phyloP scores from a whole-genome alignment of 2,329 filamentous ascomycete species.

The Lachnellula arida region DNA sequence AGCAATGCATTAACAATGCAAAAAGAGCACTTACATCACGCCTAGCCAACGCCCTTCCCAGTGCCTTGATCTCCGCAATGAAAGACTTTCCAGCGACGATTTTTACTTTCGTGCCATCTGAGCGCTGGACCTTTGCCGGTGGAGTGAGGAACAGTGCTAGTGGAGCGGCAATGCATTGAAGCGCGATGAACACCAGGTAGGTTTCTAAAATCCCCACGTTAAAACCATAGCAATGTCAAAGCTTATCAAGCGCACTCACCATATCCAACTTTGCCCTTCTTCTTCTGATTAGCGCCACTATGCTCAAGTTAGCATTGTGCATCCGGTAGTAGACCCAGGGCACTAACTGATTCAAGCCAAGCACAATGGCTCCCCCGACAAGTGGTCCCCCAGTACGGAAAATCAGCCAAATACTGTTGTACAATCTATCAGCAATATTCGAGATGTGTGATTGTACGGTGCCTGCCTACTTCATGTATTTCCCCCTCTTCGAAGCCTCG shows the following conservation, averaged over 20 bases:
- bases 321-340: slow-evolving; percentile 24
- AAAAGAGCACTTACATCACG: slow-evolving; percentile 24
- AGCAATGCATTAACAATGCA: neutral
- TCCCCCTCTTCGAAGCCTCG: slow-evolving; percentile 60
- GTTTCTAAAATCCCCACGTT: slow-evolving; percentile 37
- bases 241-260: neutral
- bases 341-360: slow-evolving; percentile 52
- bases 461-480: slow-evolving; percentile 35
- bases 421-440: neutral
- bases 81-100: slow-evolving; percentile 53
- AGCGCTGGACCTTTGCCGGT: slow-evolving; percentile 57
- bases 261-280: neutral
- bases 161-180: slow-evolving; percentile 60
- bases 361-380: slow-evolving; percentile 63
- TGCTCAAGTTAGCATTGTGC: neutral
- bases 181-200: slow-evolving; percentile 63
- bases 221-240: neutral
- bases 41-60: slow-evolving; percentile 35
- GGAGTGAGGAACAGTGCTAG: slow-evolving; percentile 55
- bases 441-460: fast-evolving
- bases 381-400: slow-evolving; percentile 58
- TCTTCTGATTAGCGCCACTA: neutral
- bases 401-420: slow-evolving; percentile 56
- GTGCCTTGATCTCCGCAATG: slow-evolving; percentile 44
- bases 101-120: slow-evolving; percentile 49